A percentile compares a stretch with the other conserved stretches of the same genome.
These are phyloP conservation scores for Radiomyces spectabilis DNA, from an alignment of 192 early-diverging fungal genomes.

Conservation along the genomic window DNA sequence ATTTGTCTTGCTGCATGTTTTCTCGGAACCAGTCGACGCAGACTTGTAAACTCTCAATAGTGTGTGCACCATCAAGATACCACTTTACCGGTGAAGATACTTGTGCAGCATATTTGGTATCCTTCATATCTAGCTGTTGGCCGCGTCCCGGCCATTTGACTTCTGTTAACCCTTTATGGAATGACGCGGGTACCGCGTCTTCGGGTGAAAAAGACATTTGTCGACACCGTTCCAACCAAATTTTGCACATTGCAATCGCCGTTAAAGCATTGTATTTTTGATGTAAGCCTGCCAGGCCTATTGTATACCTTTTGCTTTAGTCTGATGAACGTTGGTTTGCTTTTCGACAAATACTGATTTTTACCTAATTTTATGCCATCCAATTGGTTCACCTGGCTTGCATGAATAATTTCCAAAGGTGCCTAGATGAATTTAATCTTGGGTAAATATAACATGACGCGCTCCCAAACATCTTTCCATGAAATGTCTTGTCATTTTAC, in stretches of 20 bases:
- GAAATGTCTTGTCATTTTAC: slow-evolving; percentile 30
- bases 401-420: slow-evolving; percentile 27
- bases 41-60: slow-evolving; percentile 71
- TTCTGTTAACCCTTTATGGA: slow-evolving; percentile 54
- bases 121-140: slow-evolving; percentile 48
- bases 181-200: slow-evolving; percentile 31
- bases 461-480: not conserved
- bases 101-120: slow-evolving; percentile 21
- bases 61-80: slow-evolving; percentile 95
- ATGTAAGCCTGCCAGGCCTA: slow-evolving; percentile 78
- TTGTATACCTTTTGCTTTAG: not conserved
- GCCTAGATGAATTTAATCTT: slow-evolving; percentile 17
- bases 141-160: slow-evolving; percentile 88
- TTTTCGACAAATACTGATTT: too few relatives aligned
- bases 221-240: slow-evolving; percentile 48
- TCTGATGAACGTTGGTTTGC: not conserved
- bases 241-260: slow-evolving; percentile 63
- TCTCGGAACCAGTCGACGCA: slow-evolving; percentile 49
- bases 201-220: slow-evolving; percentile 32
- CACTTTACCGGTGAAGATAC: slow-evolving; percentile 40
- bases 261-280: slow-evolving; percentile 81
- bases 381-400: slow-evolving; percentile 11
- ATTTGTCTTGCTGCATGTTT: not conserved
- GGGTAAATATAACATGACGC: not conserved
- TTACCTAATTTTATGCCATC: slow-evolving; percentile 34